Evolutionary conservation across 2,329 filamentous ascomycete genomes (phyloP), one percentile per base, ranked within the genome.

Genomic region (Aciculosporium take): DNA sequence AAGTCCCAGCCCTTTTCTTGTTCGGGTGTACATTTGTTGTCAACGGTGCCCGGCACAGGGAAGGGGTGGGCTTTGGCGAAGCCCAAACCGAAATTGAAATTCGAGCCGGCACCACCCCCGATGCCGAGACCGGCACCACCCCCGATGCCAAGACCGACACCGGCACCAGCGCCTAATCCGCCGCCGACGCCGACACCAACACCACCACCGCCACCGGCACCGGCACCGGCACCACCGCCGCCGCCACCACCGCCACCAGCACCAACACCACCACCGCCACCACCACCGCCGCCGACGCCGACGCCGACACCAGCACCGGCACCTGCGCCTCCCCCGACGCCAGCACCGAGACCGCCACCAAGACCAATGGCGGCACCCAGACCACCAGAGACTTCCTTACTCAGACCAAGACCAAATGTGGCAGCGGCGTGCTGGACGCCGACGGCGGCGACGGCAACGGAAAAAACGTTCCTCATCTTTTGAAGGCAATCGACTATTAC

Each of bases 1-100:
- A 82, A 95, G 67, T 81, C 66, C 60, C 83, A 91, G 38, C 86
- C 87, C 18, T 54, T 50, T 48, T 71, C 63, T 65, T 93, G 84
- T 49, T 77, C 61, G n/a, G 71, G 58, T 44, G 72, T 76, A 64
- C 89, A 95, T 53, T 80, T 63, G 67, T 91, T 91, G 67, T 85
- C 66, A 55, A 72, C 76, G 70, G 84, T 86, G 45, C 66, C 63
- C 10, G 86, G 85, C 59, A 71, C 81, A 37, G 68, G 67, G 69
- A 78, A 93, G 45, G 68, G 57, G 41, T 57, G 51, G 39, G 66
- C 65, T 20, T 53, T 41, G 9, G 47, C 43, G 47, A 50, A 52
- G 18, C 43, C 44, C 33, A 34, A 32, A 8, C 28, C 31, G 29
- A 42, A 27, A 15, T 45, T 18, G 20, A 45, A 32, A 24, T 30